Percentiles rank a stretch among this genome's conserved stretches.
These are phyloP conservation scores for Cephalotrichum gorgonifer DNA, from an alignment of 2,329 filamentous ascomycete species.

Conservation along the genomic window DNA sequence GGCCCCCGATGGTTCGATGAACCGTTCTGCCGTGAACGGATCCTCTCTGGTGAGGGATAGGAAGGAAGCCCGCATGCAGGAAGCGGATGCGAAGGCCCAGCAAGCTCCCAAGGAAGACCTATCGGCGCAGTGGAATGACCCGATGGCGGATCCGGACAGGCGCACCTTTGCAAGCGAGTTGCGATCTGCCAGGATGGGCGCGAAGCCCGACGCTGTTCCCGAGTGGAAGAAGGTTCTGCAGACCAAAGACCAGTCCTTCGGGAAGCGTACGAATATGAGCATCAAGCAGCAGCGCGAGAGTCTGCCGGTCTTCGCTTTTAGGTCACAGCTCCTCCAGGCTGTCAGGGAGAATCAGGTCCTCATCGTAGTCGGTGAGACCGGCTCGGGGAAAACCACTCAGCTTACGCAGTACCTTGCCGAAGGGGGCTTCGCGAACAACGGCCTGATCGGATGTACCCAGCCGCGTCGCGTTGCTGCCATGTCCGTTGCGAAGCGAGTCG, in stretches of 20 bases:
- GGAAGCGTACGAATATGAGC: constrained; percentile 78
- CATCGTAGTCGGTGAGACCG: constrained; percentile 95
- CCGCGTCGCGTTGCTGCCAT: constrained; percentile 95
- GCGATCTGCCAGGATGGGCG: constrained; percentile 52
- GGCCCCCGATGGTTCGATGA: constrained; percentile 95
- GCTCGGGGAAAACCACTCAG: constrained; percentile 95
- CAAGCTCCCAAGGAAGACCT: constrained; percentile 68
- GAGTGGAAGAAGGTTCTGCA: constrained; percentile 87
- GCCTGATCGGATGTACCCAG: constrained; percentile 92
- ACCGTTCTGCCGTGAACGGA: constrained; percentile 90
- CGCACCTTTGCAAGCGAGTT: constrained; percentile 84
- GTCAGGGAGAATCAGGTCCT: constrained; percentile 80
- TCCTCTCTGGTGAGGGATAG: constrained; percentile 82
- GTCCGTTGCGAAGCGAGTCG: constrained; percentile 93
- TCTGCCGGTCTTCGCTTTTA: constrained; percentile 81
- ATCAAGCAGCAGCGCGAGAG: constrained; percentile 93
- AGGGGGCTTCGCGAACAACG: constrained; percentile 75
- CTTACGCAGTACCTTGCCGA: constrained; percentile 92
- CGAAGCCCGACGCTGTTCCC: constrained; percentile 60
- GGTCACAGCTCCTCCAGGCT: constrained; percentile 77
- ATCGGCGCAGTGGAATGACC: constrained; percentile 89
- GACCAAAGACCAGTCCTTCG: constrained; percentile 69
- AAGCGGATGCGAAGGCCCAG: constrained; percentile 66
- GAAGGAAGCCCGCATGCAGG: constrained; percentile 78
- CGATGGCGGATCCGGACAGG: constrained; percentile 79